Base-by-base conservation (phyloP, 1,284 basidiomycete genomes). In the Phlebopus sp. region DNA sequence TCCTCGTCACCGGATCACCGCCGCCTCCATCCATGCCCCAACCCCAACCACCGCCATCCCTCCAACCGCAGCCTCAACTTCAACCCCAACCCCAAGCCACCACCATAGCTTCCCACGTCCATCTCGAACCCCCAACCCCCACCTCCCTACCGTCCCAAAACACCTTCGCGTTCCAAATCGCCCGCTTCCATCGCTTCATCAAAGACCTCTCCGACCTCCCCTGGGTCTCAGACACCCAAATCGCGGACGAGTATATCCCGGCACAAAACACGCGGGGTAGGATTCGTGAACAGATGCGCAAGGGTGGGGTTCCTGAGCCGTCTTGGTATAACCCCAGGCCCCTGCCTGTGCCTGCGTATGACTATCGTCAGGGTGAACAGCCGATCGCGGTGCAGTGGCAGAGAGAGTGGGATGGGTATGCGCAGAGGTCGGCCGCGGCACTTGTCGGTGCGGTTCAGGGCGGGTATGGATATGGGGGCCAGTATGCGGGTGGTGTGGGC, bases 321-420 rank as follows among this genome's bases (percentile, higher is more conserved):
- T 60, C 61, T 21, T 62, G 60, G 60, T 62, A 62, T 25, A 62
- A 60, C 13, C 2, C 31, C 4, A 36, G 51, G 2, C 54, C 54
- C 0, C 48, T 52, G 27, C 38, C 42, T n/a, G 29, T 8, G 32
- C 59, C 39, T 2, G 35, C 38, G 15, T 19, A 50, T 43, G 25
- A n/a, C n/a, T n/a, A n/a, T n/a, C n/a, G n/a, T n/a, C n/a, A n/a
- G n/a, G n/a, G n/a, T n/a, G n/a, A n/a, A n/a, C n/a, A n/a, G n/a
- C n/a, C n/a, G n/a, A n/a, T n/a, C n/a, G n/a, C n/a, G n/a, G n/a
- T 29, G 27, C 27, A 29, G 27, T 54, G 51, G 55, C 23, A 31
- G 34, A 37, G 54, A 1, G 47, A 57, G 37, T 65, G 62, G 60
- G 62, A 64, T 27, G 44, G 42, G 52, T 63, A 52, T 54, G 63